A percentile compares a stretch with the other conserved stretches of the same genome.
phyloP scores from a whole-genome alignment of 768 basidiomycete genomes.

The Naematelia aurantialba region DNA sequence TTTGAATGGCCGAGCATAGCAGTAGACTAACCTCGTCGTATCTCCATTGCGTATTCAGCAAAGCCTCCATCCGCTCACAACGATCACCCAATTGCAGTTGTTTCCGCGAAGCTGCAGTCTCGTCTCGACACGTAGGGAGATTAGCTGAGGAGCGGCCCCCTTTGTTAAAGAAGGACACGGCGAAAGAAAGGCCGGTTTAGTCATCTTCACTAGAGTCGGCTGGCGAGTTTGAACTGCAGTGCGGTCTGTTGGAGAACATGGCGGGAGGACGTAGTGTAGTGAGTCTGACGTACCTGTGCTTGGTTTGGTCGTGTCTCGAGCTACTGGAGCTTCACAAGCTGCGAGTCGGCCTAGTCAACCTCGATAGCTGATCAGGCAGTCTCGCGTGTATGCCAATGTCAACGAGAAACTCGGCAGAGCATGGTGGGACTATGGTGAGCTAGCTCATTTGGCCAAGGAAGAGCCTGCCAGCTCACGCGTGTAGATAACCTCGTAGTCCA shows the following conservation, averaged over 20 bases:
- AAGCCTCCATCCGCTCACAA: no score
- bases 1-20: no score
- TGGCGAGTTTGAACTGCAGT: neutral
- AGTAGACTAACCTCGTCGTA: no score
- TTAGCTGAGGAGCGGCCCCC: no score
- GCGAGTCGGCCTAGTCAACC: neutral
- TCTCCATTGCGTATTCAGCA: no score
- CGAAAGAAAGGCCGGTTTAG: no score
- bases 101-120: no score
- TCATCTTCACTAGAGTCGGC: no score
- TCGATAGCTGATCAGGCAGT: slow-evolving; percentile 17
- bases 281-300: neutral
- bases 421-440: slow-evolving; percentile 92
- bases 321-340: neutral
- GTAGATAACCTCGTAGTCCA: slow-evolving; percentile 86
- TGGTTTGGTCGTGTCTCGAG: no score
- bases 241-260: neutral
- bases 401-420: slow-evolving; percentile 80
- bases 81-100: no score
- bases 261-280: slow-evolving; percentile 14
- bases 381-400: slow-evolving; percentile 71
- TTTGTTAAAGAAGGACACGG: no score
- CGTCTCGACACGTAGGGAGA: no score
- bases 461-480: neutral
- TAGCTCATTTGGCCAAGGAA: slow-evolving; percentile 5